A percentile compares a stretch with the other conserved stretches of the same genome.
Conservation (phyloP, 495 filamentous ascomycete genomes). For the Copromyces sp. region DNA sequence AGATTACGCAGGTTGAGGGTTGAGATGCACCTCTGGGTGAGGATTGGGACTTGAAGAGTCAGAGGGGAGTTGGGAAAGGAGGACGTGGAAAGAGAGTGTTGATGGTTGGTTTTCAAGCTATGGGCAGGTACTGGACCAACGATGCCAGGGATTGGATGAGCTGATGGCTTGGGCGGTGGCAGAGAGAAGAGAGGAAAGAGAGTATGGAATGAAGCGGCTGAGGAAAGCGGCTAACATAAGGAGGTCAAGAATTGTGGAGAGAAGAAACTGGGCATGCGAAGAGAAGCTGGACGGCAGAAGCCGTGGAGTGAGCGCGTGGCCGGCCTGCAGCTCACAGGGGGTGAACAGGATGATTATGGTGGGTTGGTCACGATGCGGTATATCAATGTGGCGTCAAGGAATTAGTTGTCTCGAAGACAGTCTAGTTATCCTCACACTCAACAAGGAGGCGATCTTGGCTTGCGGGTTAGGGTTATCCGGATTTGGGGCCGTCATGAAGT, state of each 20-base stretch:
- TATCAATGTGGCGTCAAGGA: neutral
- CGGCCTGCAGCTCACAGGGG: neutral
- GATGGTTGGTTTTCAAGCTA: too few relatives aligned
- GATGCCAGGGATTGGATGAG: too few relatives aligned
- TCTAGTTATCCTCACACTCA: neutral
- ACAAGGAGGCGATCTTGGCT: neutral
- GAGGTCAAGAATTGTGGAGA: neutral
- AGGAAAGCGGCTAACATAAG: neutral
- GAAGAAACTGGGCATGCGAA: neutral
- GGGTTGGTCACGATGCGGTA: neutral
- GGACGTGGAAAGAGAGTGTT: too few relatives aligned
- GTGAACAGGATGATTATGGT: neutral
- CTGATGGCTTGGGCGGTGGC: too few relatives aligned
- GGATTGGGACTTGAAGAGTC: neutral
- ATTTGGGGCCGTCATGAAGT: neutral
- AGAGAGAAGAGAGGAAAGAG: neutral
- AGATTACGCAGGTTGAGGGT: slow-evolving; percentile 22
- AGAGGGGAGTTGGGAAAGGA: too few relatives aligned
- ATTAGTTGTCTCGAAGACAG: neutral
- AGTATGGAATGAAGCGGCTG: neutral
- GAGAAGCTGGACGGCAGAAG: neutral
- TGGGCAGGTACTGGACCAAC: too few relatives aligned
- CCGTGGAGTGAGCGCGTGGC: too few relatives aligned
- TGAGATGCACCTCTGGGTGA: slow-evolving; percentile 1
- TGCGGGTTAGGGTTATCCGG: neutral